phyloP scores from a whole-genome alignment of 73 alveolate species.

The Paramecium caudatum region DNA sequence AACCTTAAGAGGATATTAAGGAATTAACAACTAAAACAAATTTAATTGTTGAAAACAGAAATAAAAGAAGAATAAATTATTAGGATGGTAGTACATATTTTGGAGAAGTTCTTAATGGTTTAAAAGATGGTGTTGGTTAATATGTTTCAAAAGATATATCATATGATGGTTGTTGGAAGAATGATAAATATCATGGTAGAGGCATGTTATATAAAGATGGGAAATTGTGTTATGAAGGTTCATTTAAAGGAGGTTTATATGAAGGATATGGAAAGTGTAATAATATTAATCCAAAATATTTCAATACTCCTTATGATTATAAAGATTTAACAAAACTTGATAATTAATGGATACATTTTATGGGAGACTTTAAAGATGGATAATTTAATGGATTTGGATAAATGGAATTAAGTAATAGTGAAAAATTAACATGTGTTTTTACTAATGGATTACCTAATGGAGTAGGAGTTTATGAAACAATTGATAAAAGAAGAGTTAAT shows the following conservation, averaged over 20 bases:
- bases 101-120: conserved; percentile 47
- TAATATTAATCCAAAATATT: conserved; percentile 17
- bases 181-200: conserved; percentile 58
- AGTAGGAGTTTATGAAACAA: conserved; percentile 47
- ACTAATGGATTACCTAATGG: conserved; percentile 58
- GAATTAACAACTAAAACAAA: conserved; percentile 28
- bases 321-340: conserved; percentile 86
- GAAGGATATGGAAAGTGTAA: conserved; percentile 37
- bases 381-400: not conserved
- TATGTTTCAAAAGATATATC: not conserved
- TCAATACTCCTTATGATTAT: conserved; percentile 23
- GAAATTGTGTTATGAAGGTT: conserved; percentile 11
- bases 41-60: conserved; percentile 49
- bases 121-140: conserved; percentile 61
- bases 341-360: conserved; percentile 89
- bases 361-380: not conserved
- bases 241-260: conserved; percentile 5
- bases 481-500: conserved; percentile 58
- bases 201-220: conserved; percentile 21
- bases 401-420: not conserved
- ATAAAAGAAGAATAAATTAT: conserved; percentile 50
- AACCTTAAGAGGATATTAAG: not conserved
- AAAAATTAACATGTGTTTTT: not conserved
- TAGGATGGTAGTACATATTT: conserved; percentile 17
- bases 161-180: conserved; percentile 67